A percentile compares a stretch with the other conserved stretches of the same genome.
Conservation (phyloP, 305 asterid genomes). For the Rubia balearica region DNA sequence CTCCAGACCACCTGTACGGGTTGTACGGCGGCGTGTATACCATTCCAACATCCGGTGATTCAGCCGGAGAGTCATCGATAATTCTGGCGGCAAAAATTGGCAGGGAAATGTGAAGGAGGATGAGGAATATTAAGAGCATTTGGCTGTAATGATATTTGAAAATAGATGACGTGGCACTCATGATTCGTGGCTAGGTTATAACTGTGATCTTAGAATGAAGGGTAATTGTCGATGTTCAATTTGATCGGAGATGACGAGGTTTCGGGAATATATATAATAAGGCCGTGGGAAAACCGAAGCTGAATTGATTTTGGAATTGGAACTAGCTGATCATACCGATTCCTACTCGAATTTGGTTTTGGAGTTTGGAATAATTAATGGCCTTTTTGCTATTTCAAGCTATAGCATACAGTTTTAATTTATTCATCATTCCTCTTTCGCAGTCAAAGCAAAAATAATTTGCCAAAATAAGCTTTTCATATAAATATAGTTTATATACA, state of each 20-base stretch:
- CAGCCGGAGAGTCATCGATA: no score
- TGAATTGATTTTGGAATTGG: background rate
- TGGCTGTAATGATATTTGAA: background rate
- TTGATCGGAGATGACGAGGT: background rate
- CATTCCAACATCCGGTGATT: background rate
- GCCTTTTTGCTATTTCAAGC: no score
- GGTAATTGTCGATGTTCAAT: no score
- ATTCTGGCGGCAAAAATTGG: background rate
- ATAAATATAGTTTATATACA: no score
- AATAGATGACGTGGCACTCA: background rate
- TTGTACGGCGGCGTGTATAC: background rate
- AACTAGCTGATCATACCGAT: background rate
- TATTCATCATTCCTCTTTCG: no score
- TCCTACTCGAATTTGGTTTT: background rate
- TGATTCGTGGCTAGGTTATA: background rate
- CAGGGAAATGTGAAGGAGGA: no score
- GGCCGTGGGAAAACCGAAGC: background rate
- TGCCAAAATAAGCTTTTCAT: no score
- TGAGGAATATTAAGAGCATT: background rate
- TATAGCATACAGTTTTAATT: no score
- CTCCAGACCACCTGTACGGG: conserved; percentile 33
- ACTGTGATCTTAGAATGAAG: no score
- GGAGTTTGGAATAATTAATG: no score
- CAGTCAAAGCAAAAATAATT: no score
- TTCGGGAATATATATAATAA: no score